Percentiles rank a stretch among this genome's conserved stretches.
Evolutionary conservation across 225 moss, liverwort and hornwort genomes (phyloP).

Genomic region (Bryum argenteum): DNA sequence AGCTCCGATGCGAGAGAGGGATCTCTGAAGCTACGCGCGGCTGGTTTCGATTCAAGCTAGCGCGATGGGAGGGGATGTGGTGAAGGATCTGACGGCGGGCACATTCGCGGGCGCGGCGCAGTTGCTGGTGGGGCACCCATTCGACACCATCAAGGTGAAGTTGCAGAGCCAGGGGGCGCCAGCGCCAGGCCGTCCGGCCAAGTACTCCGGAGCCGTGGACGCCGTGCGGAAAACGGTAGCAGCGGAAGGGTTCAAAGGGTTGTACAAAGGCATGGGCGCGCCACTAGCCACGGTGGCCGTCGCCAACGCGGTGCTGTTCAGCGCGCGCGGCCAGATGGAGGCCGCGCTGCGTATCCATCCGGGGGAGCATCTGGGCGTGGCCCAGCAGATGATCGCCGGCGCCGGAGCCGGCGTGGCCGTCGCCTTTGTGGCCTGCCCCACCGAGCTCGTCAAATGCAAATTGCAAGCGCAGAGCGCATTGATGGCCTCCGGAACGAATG

Average conservation of each 20-base stretch:
- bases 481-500: slow-evolving; percentile 6
- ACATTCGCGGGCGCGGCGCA: slow-evolving; percentile 33
- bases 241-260: slow-evolving; percentile 21
- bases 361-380: slow-evolving; percentile 8
- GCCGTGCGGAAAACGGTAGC: slow-evolving; percentile 31
- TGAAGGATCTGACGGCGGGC: slow-evolving; percentile 30
- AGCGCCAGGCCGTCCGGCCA: slow-evolving; percentile 23
- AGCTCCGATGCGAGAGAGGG: too few relatives aligned
- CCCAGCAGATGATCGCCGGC: slow-evolving; percentile 30
- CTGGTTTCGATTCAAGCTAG: background rate
- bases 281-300: slow-evolving; percentile 31
- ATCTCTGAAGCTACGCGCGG: background rate
- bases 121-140: slow-evolving; percentile 28
- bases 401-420: slow-evolving; percentile 30
- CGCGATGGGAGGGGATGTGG: slow-evolving; percentile 18
- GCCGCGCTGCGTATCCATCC: slow-evolving; percentile 23
- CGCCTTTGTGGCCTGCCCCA: slow-evolving; percentile 24
- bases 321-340: slow-evolving; percentile 38
- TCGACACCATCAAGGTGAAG: slow-evolving; percentile 36
- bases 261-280: slow-evolving; percentile 32
- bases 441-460: slow-evolving; percentile 35
- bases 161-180: slow-evolving; percentile 30
- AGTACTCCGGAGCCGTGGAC: slow-evolving; percentile 30
- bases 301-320: slow-evolving; percentile 31
- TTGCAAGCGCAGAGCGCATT: slow-evolving; percentile 36